Evolutionary conservation across 495 filamentous ascomycete species (phyloP).

Genomic region (Talaromyces liani): DNA sequence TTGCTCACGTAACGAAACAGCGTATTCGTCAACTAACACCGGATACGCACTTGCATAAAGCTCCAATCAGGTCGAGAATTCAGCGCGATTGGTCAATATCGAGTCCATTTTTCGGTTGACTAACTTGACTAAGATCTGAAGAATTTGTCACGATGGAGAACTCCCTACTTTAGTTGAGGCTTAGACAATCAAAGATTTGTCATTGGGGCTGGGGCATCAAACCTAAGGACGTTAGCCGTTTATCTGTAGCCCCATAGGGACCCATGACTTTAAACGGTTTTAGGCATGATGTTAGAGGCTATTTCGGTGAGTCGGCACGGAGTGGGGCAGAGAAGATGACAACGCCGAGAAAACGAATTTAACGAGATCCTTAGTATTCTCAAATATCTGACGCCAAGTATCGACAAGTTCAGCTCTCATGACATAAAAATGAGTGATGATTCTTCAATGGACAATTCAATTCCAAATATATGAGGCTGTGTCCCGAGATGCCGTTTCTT

Average conservation of each 20-base stretch:
- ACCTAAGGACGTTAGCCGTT: neutral
- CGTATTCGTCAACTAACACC: slow-evolving; percentile 5
- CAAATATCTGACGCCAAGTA: neutral
- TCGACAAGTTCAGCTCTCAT: neutral
- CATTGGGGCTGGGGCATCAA: neutral
- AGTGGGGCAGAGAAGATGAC: neutral
- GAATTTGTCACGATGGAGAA: slow-evolving; percentile 3
- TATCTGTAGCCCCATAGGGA: neutral
- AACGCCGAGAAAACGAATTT: neutral
- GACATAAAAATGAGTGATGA: neutral
- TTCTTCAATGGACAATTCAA: neutral
- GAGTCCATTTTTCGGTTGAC: too few species aligned
- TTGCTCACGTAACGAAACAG: neutral
- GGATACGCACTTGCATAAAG: slow-evolving; percentile 5
- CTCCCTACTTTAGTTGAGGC: neutral
- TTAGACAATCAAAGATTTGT: neutral
- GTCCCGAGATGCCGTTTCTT: neutral
- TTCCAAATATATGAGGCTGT: slow-evolving; percentile 8
- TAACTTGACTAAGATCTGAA: neutral
- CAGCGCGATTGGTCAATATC: neutral
- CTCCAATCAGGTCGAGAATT: neutral
- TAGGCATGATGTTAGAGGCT: neutral
- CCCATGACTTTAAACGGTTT: neutral
- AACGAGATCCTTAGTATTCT: neutral
- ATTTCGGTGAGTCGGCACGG: neutral